These are phyloP conservation scores for Aspergillus carlsbadensis DNA, from an alignment of 495 filamentous ascomycete species.

Conservation along the genomic window DNA sequence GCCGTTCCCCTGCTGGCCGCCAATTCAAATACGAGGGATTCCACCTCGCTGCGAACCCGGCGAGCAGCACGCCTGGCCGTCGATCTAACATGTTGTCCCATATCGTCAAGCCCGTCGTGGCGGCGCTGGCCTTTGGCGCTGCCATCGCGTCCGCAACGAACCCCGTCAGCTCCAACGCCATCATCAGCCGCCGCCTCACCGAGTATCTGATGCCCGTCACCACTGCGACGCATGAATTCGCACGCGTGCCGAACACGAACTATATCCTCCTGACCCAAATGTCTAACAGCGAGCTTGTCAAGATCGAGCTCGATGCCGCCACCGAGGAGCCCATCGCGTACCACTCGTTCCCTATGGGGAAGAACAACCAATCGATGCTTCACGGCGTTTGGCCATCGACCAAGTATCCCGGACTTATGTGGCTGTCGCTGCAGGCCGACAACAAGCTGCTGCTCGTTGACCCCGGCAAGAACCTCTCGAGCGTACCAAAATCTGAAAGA, in stretches of 20 bases:
- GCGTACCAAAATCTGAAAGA: constrained; percentile 13
- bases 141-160: neutral
- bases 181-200: constrained; percentile 22
- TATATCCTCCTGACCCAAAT: constrained; percentile 22
- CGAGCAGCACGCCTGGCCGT: too few relatives aligned
- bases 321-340: constrained; percentile 23
- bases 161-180: neutral
- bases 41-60: too few relatives aligned
- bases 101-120: constrained; percentile 3
- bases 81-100: neutral
- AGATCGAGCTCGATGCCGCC: constrained; percentile 20
- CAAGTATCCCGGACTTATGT: constrained; percentile 21
- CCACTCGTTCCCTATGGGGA: constrained; percentile 22
- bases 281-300: constrained; percentile 23
- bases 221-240: constrained; percentile 22
- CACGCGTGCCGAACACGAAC: constrained; percentile 22
- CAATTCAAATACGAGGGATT: too few relatives aligned
- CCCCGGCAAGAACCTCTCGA: constrained; percentile 18
- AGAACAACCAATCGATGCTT: constrained; percentile 15
- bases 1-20: too few relatives aligned
- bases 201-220: constrained; percentile 23
- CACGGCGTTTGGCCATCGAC: constrained; percentile 24
- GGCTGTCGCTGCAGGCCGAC: constrained; percentile 22
- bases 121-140: neutral
- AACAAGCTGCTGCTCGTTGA: constrained; percentile 26